These are phyloP conservation scores for Beauveria australis DNA, from an alignment of 2,329 filamentous ascomycete genomes.

Conservation along the genomic window DNA sequence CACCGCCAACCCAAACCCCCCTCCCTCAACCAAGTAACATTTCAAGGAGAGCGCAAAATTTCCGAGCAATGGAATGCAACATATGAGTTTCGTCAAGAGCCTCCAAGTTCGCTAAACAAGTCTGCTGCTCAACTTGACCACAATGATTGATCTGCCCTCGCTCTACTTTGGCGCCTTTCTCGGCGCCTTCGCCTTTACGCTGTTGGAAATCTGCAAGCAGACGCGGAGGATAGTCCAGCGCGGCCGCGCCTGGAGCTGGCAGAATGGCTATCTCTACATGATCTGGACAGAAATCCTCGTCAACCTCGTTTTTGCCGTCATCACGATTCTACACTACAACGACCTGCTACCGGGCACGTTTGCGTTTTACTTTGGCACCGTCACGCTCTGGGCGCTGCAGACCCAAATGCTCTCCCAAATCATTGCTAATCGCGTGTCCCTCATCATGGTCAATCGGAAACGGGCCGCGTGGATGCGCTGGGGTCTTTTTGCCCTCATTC, in stretches of 20 bases:
- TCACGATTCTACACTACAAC: conserved; percentile 2
- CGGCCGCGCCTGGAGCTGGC: conserved; percentile 14
- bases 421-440: conserved; percentile 34
- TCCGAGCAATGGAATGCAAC: neutral
- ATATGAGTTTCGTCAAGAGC: neutral
- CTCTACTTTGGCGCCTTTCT: conserved; percentile 20
- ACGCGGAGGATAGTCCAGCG: conserved; percentile 16
- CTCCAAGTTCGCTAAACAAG: no score
- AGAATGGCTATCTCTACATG: conserved; percentile 14
- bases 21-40: neutral
- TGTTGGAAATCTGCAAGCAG: conserved; percentile 17
- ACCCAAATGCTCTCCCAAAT: conserved; percentile 36
- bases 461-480: conserved; percentile 27
- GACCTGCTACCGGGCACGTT: neutral
- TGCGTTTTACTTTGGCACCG: conserved; percentile 3
- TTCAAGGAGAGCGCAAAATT: neutral
- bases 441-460: conserved; percentile 31
- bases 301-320: conserved; percentile 8
- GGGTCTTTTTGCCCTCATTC: conserved; percentile 26
- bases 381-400: conserved; percentile 17
- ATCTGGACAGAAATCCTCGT: conserved; percentile 8
- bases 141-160: conserved; percentile 16
- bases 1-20: neutral
- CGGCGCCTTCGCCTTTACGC: conserved; percentile 20
- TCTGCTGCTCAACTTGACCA: neutral